These are phyloP conservation scores for Pascua sp. DNA, from an alignment of 1,284 basidiomycete genomes.

Conservation along the genomic window DNA sequence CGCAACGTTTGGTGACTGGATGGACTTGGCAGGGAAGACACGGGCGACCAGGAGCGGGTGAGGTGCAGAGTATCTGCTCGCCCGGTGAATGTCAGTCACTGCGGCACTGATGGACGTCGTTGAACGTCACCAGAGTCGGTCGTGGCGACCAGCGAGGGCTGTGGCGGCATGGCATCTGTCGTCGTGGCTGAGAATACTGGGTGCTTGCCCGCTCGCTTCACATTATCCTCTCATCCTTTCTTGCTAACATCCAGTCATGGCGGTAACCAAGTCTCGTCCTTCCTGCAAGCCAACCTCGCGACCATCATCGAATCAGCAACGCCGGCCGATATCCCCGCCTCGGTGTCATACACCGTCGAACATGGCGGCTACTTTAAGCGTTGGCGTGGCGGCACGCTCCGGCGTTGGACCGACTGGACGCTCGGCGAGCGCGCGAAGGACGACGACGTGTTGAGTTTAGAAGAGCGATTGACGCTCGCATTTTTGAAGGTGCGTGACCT, in stretches of 20 bases:
- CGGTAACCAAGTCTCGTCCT: conserved; percentile 69
- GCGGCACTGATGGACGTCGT: too few relatives aligned
- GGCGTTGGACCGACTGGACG: conserved; percentile 32
- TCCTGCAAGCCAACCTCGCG: conserved; percentile 74
- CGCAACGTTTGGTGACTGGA: too few relatives aligned
- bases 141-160: neutral
- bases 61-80: too few relatives aligned
- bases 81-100: too few relatives aligned
- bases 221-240: neutral
- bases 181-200: too few relatives aligned
- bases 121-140: neutral
- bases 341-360: conserved; percentile 71
- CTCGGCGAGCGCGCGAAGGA: conserved; percentile 1
- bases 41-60: too few relatives aligned
- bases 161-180: neutral
- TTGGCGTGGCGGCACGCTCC: conserved; percentile 71
- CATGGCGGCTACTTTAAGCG: conserved; percentile 76
- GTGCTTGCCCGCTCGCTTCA: too few relatives aligned
- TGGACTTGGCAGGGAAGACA: too few relatives aligned
- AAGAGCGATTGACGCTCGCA: conserved; percentile 75
- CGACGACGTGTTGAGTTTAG: conserved; percentile 62
- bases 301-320: conserved; percentile 70
- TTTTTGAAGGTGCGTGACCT: conserved; percentile 68
- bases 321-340: conserved; percentile 64
- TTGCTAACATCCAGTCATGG: conserved; percentile 59